Evolutionary conservation across 495 filamentous ascomycete genomes (phyloP).

Genomic region (Penicillium daleae): DNA sequence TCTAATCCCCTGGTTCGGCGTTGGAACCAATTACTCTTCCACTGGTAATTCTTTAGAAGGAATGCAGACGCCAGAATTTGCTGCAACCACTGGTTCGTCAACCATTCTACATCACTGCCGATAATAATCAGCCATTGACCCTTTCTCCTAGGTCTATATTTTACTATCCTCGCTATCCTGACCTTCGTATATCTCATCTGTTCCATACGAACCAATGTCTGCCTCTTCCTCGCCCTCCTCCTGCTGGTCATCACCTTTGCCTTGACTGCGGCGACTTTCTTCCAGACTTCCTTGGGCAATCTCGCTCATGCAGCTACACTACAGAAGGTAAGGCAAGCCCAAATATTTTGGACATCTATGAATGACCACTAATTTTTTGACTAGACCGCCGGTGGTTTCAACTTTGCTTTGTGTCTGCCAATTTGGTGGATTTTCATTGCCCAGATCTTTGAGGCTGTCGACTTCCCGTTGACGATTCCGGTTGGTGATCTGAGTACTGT

Average conservation of each 20-base stretch:
- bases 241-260: conserved; percentile 62
- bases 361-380: background rate
- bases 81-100: conserved; percentile 60
- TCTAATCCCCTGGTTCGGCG: conserved; percentile 39
- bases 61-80: conserved; percentile 30
- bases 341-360: too few relatives aligned
- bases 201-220: conserved; percentile 70
- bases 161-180: conserved; percentile 47
- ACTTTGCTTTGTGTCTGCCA: conserved; percentile 59
- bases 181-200: conserved; percentile 70
- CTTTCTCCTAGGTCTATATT: conserved; percentile 32
- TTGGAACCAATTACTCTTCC: conserved; percentile 38
- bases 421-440: conserved; percentile 70
- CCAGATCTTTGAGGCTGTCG: conserved; percentile 60
- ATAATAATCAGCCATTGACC: background rate
- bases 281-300: conserved; percentile 51
- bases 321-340: conserved; percentile 32
- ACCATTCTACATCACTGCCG: conserved; percentile 13
- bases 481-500: conserved; percentile 43
- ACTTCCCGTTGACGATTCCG: conserved; percentile 41
- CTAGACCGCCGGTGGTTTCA: conserved; percentile 39
- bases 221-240: conserved; percentile 68
- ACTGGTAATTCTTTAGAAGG: conserved; percentile 38
- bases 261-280: conserved; percentile 61
- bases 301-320: conserved; percentile 36